phyloP scores from a whole-genome alignment of 306 rosid species.

The Rubus parviflorus region DNA sequence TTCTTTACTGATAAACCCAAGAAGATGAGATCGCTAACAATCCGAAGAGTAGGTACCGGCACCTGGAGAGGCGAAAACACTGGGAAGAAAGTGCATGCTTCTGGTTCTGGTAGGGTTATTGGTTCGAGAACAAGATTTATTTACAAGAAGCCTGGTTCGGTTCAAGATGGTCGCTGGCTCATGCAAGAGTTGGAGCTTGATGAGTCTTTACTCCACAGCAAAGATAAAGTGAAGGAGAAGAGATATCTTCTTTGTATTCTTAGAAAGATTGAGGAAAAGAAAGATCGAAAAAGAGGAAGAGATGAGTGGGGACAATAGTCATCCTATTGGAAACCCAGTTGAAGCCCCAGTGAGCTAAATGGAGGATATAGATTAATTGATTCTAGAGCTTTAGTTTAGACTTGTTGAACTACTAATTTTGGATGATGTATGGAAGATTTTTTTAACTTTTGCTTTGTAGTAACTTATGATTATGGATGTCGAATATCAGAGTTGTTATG shows the following conservation, averaged over 20 bases:
- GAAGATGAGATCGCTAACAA: background rate
- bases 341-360: background rate
- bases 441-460: background rate
- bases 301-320: no score
- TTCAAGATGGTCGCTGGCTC: background rate
- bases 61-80: background rate
- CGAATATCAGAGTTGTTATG: no score
- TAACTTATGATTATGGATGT: background rate
- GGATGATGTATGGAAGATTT: no score
- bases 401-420: background rate
- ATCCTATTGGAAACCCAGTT: background rate
- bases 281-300: no score
- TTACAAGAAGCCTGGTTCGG: background rate
- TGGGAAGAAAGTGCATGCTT: background rate
- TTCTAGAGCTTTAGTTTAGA: background rate
- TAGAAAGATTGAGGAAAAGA: background rate
- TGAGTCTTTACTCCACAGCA: background rate
- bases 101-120: background rate
- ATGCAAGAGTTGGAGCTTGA: background rate
- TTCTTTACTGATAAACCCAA: background rate
- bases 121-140: background rate
- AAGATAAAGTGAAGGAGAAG: background rate
- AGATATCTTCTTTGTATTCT: background rate
- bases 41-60: background rate
- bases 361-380: background rate